Evolutionary conservation across 1,139 yeast species (phyloP), one percentile per base, ranked within the genome.

Genomic region (Schwanniomyces etchellsii): DNA sequence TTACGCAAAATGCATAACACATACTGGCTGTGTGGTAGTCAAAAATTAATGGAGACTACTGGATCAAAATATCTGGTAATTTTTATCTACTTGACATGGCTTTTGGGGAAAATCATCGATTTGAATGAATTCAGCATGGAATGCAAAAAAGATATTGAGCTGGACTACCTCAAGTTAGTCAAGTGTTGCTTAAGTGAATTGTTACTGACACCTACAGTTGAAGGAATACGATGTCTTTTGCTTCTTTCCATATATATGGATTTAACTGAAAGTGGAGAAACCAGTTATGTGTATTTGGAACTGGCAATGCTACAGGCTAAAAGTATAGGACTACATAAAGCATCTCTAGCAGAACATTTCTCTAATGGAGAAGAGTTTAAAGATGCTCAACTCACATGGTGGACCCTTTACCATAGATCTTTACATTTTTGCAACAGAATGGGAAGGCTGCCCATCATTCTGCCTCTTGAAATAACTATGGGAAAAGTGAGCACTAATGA

Each of bases 281-380:
- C 67, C 26, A 64, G 70, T 0, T 69, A 66, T 53, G 59, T 67
- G 33, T 38, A 69, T 27, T 22, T 41, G 10, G 66, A 69, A 23
- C 38, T 64, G 25, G 72, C 71, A 7, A 54, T 61, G 3, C 48
- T 69, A 31, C 74, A 67, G 40, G 63, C 70, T 1, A 54, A 60
- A 24, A 53, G 71, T n/a, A 44, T 69, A 14, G 74, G 74, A 1
- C 44, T 65, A 3, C 69, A 66, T 35, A 48, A 67, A 32, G 57
- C 55, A 27, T 43, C 52, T 1, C 53, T 60, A 17, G 24, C 26
- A 5, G 31, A 32, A 10, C 36, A 40, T 24, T n/a, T 14, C 10
- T 24, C 18, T 5, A 17, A 26, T n/a, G 28, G 33, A 10, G 32
- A 35, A 4, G 44, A 41, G 22, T 33, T 43, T 21, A 34, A 33